Percentiles rank a stretch among this genome's conserved stretches.
These are phyloP conservation scores for Micractinium conductrix DNA, from an alignment of 139 green algal genomes.

Conservation along the genomic window DNA sequence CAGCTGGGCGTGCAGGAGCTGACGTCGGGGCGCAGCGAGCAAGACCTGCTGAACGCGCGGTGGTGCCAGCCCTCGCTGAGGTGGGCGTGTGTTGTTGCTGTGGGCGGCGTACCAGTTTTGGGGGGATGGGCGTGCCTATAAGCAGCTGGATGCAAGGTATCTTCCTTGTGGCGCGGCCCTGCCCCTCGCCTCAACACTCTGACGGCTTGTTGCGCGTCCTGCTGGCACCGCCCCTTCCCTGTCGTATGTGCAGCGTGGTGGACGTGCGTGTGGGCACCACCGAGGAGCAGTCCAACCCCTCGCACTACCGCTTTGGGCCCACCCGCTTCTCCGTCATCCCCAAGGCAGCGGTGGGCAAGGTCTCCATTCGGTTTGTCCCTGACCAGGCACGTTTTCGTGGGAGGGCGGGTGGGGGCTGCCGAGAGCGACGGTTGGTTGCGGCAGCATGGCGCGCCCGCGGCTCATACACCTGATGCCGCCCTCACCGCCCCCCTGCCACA, in stretches of 20 bases:
- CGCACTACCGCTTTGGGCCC: constrained; percentile 83
- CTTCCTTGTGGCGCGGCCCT: too few species aligned
- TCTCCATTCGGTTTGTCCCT: constrained; percentile 80
- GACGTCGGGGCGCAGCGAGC: constrained; percentile 49
- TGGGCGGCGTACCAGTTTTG: too few species aligned
- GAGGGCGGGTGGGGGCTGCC: too few species aligned
- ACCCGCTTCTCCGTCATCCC: constrained; percentile 96
- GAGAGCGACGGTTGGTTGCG: too few species aligned
- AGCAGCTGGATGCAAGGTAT: too few species aligned
- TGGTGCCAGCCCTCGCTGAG: constrained; percentile 89
- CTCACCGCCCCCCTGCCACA: not conserved
- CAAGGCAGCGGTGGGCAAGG: constrained; percentile 69
- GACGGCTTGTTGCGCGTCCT: too few species aligned
- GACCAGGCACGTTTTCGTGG: constrained; percentile 51
- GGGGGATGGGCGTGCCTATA: too few species aligned
- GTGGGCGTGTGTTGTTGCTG: too few species aligned
- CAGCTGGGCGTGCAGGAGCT: constrained; percentile 78
- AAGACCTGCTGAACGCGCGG: constrained; percentile 81
- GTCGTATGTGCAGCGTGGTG: constrained; percentile 77
- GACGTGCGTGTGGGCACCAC: constrained; percentile 77
- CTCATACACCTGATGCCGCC: not conserved
- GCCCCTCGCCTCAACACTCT: too few species aligned
- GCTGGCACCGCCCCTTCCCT: too few species aligned
- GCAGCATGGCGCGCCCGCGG: too few species aligned
- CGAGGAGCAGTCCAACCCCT: constrained; percentile 38